phyloP scores from a whole-genome alignment of 768 basidiomycete genomes.

The Hirschioporus abietinus region DNA sequence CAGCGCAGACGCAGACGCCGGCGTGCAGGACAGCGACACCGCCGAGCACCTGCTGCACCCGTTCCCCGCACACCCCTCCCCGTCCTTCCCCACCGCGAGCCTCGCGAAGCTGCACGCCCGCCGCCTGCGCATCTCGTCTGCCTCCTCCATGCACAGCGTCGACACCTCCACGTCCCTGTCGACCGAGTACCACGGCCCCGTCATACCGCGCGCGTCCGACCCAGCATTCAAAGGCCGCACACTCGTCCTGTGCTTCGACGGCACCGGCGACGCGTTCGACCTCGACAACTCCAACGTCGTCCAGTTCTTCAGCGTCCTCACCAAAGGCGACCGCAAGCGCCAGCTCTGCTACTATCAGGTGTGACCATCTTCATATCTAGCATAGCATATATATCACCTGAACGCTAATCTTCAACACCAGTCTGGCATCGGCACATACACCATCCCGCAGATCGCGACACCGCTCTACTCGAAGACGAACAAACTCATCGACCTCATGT shows the following conservation, averaged over 20 bases:
- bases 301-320: conserved; percentile 41
- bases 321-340: conserved; percentile 40
- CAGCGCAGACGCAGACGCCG: too few species aligned
- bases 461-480: conserved; percentile 38
- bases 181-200: conserved; percentile 1
- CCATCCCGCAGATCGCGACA: conserved; percentile 36
- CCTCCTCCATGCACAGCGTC: background rate
- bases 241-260: conserved; percentile 21
- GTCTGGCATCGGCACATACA: conserved; percentile 54
- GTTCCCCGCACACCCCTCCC: background rate
- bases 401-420: conserved; percentile 14
- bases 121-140: background rate
- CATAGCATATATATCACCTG: too few species aligned
- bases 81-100: too few species aligned
- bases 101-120: background rate
- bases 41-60: background rate
- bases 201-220: background rate
- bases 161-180: background rate
- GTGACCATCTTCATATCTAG: conserved; percentile 5
- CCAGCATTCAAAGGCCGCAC: conserved; percentile 11
- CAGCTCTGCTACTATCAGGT: conserved; percentile 59
- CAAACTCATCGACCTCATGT: conserved; percentile 28
- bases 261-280: conserved; percentile 16
- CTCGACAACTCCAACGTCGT: conserved; percentile 37
- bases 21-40: background rate